Conservation (phyloP, 768 basidiomycete genomes). For the Tulasnella sp. region DNA sequence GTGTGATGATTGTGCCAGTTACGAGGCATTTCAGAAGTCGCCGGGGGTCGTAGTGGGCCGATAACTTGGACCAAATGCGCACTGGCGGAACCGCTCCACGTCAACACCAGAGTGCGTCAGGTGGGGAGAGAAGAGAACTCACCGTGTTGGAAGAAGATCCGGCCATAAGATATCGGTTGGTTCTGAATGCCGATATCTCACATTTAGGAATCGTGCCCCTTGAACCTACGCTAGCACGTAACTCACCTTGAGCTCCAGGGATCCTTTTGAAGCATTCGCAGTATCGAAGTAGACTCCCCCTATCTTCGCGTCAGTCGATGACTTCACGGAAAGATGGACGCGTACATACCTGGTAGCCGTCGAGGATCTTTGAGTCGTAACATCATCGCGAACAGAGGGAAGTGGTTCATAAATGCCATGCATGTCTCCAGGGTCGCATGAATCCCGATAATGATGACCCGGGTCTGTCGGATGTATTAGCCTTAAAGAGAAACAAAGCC, state of each 20-base stretch:
- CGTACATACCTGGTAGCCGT: conserved; percentile 56
- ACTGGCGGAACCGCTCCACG: conserved; percentile 13
- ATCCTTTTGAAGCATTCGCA: conserved; percentile 1
- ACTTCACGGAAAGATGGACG: background rate
- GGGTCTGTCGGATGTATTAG: conserved; percentile 31
- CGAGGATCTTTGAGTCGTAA: conserved; percentile 71
- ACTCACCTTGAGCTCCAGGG: conserved; percentile 14
- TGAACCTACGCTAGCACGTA: background rate
- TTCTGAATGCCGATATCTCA: conserved; percentile 15
- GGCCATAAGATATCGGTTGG: conserved; percentile 21
- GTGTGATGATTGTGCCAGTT: conserved; percentile 21
- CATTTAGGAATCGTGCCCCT: background rate
- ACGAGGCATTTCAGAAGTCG: conserved; percentile 21
- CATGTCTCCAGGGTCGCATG: conserved; percentile 52
- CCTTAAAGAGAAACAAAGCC: background rate
- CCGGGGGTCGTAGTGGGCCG: conserved; percentile 22
- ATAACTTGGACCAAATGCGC: conserved; percentile 22
- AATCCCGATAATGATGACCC: conserved; percentile 40
- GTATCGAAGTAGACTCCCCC: conserved; percentile 15
- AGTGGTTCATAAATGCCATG: conserved; percentile 77
- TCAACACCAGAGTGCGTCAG: background rate
- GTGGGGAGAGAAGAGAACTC: conserved; percentile 3
- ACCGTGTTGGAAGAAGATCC: conserved; percentile 25
- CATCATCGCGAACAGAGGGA: conserved; percentile 82
- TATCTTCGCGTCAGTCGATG: background rate